Percentiles rank a stretch among this genome's conserved stretches.
Conservation (phyloP, 805 yeast genomes). For the Candida suzukii region DNA sequence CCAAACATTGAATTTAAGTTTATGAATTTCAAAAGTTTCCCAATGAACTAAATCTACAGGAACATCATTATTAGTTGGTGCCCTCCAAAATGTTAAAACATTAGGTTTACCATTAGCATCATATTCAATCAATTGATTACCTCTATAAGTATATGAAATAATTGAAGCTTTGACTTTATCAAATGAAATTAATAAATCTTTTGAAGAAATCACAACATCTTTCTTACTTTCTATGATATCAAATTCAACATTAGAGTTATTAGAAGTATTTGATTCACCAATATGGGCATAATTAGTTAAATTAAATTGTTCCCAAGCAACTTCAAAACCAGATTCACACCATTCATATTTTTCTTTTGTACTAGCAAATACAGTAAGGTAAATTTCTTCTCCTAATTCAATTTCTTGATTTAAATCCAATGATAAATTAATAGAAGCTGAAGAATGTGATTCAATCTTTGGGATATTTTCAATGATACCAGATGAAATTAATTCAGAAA, state of each 20-base stretch:
- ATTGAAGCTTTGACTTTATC: background rate
- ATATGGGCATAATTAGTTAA: background rate
- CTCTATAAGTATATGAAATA: background rate
- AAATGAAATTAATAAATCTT: background rate
- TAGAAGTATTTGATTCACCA: too few species aligned
- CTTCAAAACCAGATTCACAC: constrained; percentile 11
- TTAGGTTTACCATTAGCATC: background rate
- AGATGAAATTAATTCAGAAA: background rate
- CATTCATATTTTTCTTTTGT: background rate
- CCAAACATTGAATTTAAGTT: constrained; percentile 9
- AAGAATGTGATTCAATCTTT: background rate
- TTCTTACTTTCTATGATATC: background rate
- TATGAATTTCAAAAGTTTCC: constrained; percentile 20
- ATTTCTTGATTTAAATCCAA: too few species aligned
- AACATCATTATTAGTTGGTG: constrained; percentile 25
- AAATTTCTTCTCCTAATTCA: background rate
- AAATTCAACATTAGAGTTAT: background rate
- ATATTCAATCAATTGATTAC: background rate
- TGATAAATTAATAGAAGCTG: background rate
- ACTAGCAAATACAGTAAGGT: constrained; percentile 8
- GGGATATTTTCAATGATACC: background rate
- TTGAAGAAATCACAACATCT: background rate
- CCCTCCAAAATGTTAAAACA: constrained; percentile 20
- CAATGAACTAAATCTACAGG: constrained; percentile 19
- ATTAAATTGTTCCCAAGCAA: constrained; percentile 21